A percentile compares a stretch with the other conserved stretches of the same genome.
phyloP scores from a whole-genome alignment of 257 asterid species.

The Scutellaria galericulata region DNA sequence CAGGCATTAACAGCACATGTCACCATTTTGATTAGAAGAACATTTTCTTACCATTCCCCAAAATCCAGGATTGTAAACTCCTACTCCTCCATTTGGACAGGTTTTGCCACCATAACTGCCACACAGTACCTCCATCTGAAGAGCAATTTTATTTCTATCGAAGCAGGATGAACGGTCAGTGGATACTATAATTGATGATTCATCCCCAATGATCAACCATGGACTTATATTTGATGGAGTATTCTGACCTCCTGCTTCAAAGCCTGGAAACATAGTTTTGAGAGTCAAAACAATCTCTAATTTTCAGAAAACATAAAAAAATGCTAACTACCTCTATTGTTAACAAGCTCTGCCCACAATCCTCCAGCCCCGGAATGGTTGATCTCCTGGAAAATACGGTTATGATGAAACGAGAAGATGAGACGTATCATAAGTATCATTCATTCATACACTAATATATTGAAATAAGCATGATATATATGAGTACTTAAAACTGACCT shows the following conservation, averaged over 20 bases:
- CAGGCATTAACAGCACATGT: not conserved
- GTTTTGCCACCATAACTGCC: conserved; percentile 51
- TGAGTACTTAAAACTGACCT: conserved; percentile 55
- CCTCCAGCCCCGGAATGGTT: conserved; percentile 99
- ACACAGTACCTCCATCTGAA: conserved; percentile 74
- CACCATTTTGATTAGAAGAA: not conserved
- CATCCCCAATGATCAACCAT: conserved; percentile 78
- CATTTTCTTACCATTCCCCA: conserved; percentile 88
- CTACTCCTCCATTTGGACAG: conserved; percentile 85
- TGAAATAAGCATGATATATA: not conserved
- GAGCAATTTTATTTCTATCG: conserved; percentile 79
- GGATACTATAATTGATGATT: conserved; percentile 57
- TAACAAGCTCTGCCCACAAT: conserved; percentile 93
- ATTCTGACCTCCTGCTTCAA: conserved; percentile 87
- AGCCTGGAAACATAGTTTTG: conserved; percentile 53
- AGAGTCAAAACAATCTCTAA: not conserved
- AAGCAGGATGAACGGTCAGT: conserved; percentile 90
- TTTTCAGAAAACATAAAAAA: conserved; percentile 1
- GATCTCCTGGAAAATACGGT: conserved; percentile 63
- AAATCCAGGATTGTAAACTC: conserved; percentile 86
- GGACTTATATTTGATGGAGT: conserved; percentile 85
- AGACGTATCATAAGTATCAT: not conserved
- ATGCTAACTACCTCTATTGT: conserved; percentile 72
- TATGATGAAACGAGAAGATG: not conserved
- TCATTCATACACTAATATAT: not conserved